Evolutionary conservation across 208 protist genomes (phyloP).

Genomic region (Crithidia fasciculata): DNA sequence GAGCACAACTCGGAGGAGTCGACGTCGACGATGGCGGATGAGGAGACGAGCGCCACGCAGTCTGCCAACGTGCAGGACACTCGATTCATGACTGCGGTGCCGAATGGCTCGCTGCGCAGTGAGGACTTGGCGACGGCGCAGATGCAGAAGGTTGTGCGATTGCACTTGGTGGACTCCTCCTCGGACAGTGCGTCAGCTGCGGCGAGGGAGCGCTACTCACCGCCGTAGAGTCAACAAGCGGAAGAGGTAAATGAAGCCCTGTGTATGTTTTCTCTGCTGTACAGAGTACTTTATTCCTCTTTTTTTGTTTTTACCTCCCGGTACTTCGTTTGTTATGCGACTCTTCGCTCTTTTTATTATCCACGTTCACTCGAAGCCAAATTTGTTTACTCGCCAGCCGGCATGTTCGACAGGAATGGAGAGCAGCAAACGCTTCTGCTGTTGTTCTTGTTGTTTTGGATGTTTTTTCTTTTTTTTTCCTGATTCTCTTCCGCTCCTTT

Average conservation of each 20-base stretch:
- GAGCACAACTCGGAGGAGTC: slow-evolving; percentile 8
- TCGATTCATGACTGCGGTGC: slow-evolving; percentile 1
- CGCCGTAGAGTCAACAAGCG: not conserved
- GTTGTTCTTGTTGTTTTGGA: not conserved
- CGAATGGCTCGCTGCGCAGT: slow-evolving; percentile 1
- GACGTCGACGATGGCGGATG: slow-evolving; percentile 2
- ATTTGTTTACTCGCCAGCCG: too few relatives aligned
- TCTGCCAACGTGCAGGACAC: slow-evolving; percentile 4
- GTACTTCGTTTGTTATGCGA: not conserved
- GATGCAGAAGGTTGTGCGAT: not conserved
- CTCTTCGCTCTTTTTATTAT: not conserved
- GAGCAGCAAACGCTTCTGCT: not conserved
- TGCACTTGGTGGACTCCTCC: slow-evolving; percentile 5
- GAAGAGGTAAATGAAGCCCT: too few relatives aligned
- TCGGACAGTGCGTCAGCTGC: not conserved
- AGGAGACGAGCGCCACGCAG: not conserved
- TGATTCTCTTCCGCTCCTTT: too few relatives aligned
- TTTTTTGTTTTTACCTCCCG: not conserved
- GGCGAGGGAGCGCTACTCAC: not conserved
- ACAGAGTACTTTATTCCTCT: not conserved
- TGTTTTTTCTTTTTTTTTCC: not conserved
- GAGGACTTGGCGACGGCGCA: not conserved
- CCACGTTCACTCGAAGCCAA: too few relatives aligned
- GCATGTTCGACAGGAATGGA: too few relatives aligned
- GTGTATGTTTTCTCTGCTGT: too few relatives aligned